Evolutionary conservation across 2,329 filamentous ascomycete genomes (phyloP).

Genomic region (Penicillium janthinellum): DNA sequence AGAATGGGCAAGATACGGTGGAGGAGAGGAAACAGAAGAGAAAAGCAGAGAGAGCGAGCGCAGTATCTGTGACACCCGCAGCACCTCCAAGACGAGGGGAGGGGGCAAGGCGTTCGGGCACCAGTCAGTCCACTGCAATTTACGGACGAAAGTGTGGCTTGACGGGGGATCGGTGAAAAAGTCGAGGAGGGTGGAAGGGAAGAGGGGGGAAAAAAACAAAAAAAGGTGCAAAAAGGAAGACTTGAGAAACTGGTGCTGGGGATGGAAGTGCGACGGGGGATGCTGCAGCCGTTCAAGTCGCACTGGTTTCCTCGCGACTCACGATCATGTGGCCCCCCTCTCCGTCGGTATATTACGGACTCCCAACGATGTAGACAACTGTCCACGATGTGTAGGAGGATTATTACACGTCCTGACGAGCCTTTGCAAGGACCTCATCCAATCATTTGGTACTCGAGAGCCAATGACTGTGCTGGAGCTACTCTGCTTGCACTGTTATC

Average conservation of each 20-base stretch:
- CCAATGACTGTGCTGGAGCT: too few species aligned
- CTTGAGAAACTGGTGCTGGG: not conserved
- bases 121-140: conserved; percentile 31
- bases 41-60: conserved; percentile 18
- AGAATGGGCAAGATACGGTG: not conserved
- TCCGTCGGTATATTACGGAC: not conserved
- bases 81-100: conserved; percentile 16
- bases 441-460: too few species aligned
- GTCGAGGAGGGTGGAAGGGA: not conserved
- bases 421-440: too few species aligned
- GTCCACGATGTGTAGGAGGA: not conserved
- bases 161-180: conserved; percentile 13
- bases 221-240: not conserved
- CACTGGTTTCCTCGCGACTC: not conserved
- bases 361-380: not conserved
- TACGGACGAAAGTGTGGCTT: conserved; percentile 34
- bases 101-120: conserved; percentile 42
- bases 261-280: conserved; percentile 3
- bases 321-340: conserved; percentile 3
- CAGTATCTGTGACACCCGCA: conserved; percentile 9
- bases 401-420: too few species aligned
- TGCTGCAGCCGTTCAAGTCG: not conserved
- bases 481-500: too few species aligned
- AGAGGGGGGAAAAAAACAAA: not conserved
- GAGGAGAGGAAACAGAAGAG: conserved; percentile 5